Evolutionary conservation across 139 green algal species (phyloP).

Genomic region (Haematococcus lacustris): DNA sequence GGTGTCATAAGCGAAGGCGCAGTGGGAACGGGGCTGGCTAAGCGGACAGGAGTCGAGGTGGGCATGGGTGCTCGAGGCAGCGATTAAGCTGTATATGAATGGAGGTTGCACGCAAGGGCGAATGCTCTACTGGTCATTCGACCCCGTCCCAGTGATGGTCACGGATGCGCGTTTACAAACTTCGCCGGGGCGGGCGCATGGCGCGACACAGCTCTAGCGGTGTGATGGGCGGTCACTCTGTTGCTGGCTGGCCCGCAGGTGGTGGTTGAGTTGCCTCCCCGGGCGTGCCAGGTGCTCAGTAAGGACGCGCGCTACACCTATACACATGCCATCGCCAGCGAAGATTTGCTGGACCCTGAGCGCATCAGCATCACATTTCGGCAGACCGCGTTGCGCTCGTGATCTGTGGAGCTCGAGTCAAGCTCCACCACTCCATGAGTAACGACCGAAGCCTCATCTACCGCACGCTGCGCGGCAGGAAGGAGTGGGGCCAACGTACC

Average conservation of each 20-base stretch:
- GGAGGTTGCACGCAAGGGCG: constrained; percentile 16
- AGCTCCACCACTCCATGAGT: too few species aligned
- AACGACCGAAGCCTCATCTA: too few species aligned
- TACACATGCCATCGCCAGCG: constrained; percentile 21
- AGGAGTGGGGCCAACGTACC: too few species aligned
- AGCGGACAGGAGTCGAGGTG: too few species aligned
- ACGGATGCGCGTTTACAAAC: too few species aligned
- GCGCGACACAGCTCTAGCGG: neutral
- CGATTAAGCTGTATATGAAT: constrained; percentile 27
- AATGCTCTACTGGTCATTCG: neutral
- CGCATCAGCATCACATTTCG: constrained; percentile 23
- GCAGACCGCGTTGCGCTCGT: neutral
- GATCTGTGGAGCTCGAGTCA: too few species aligned
- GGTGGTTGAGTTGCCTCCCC: constrained; percentile 2
- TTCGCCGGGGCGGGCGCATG: too few species aligned
- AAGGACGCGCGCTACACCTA: constrained; percentile 28
- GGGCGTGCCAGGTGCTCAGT: constrained; percentile 25
- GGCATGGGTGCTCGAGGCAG: constrained; percentile 14
- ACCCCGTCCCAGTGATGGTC: too few species aligned
- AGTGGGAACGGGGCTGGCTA: too few species aligned
- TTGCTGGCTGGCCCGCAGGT: neutral
- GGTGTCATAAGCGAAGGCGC: too few species aligned
- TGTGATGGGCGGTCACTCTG: neutral
- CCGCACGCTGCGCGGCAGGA: too few species aligned
- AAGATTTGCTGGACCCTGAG: constrained; percentile 10